These are phyloP conservation scores for Dictyostelium firmibasis DNA, from an alignment of 78 protist species.

Conservation along the genomic window DNA sequence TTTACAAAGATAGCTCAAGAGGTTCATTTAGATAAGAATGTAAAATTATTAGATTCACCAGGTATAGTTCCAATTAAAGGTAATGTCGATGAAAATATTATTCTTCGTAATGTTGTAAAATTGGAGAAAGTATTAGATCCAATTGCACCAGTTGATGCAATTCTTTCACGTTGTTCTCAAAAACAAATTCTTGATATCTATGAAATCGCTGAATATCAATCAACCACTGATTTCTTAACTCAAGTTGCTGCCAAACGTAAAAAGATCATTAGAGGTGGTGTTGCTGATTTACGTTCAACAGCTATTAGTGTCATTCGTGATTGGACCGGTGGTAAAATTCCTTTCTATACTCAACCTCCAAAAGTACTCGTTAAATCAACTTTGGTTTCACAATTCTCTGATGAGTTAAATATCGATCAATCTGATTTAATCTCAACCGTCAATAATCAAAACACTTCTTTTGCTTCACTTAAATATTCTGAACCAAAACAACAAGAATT, in stretches of 20 bases:
- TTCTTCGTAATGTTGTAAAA: slow-evolving; percentile 78
- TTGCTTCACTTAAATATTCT: slow-evolving; percentile 20
- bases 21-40: slow-evolving; percentile 89
- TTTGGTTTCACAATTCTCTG: slow-evolving; percentile 34
- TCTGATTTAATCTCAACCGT: slow-evolving; percentile 1
- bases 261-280: slow-evolving; percentile 62
- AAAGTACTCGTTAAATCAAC: slow-evolving; percentile 10
- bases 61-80: slow-evolving; percentile 91
- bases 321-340: slow-evolving; percentile 81
- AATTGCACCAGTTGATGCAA: slow-evolving; percentile 58
- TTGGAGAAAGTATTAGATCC: slow-evolving; percentile 86
- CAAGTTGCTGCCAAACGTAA: slow-evolving; percentile 49
- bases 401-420: slow-evolving; percentile 71
- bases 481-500: slow-evolving; percentile 1
- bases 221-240: slow-evolving; percentile 41
- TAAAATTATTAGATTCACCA: slow-evolving; percentile 97
- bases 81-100: slow-evolving; percentile 56
- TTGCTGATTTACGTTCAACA: slow-evolving; percentile 27
- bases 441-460: not conserved
- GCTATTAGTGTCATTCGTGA: slow-evolving; percentile 76
- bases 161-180: slow-evolving; percentile 43
- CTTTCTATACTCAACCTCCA: slow-evolving; percentile 79
- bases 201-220: slow-evolving; percentile 15
- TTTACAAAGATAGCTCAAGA: slow-evolving; percentile 90
- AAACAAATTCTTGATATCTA: slow-evolving; percentile 53